Evolutionary conservation across 331 rosid genomes (phyloP).

Genomic region (Pyrus hybrid): DNA sequence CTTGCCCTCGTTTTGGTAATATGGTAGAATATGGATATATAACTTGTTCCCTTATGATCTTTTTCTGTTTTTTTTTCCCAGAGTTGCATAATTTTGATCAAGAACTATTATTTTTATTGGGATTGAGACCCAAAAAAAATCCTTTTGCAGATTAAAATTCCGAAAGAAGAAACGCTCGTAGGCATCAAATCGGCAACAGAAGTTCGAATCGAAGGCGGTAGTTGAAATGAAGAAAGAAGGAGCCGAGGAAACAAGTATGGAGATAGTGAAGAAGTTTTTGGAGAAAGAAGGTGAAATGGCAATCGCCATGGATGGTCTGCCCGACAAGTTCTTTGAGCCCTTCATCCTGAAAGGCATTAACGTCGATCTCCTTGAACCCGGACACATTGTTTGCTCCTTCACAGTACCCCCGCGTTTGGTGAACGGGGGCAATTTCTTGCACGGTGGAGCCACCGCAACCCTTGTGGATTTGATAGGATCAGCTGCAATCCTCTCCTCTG

Average conservation of each 20-base stretch:
- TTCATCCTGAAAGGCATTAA: constrained; percentile 31
- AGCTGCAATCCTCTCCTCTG: constrained; percentile 49
- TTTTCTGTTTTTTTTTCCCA: too few species aligned
- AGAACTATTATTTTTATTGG: too few species aligned
- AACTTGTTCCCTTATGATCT: too few species aligned
- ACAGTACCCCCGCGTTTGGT: constrained; percentile 64
- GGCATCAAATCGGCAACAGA: neutral
- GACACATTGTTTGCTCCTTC: constrained; percentile 63
- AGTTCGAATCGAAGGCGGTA: neutral
- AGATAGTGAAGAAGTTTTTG: constrained; percentile 35
- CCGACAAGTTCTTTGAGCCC: constrained; percentile 48
- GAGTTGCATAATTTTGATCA: too few species aligned
- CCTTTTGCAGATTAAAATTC: neutral
- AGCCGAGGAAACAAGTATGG: constrained; percentile 14
- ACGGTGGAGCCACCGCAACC: constrained; percentile 83
- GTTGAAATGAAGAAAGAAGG: neutral
- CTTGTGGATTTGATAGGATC: constrained; percentile 81
- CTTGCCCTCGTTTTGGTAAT: too few species aligned
- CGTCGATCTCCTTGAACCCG: constrained; percentile 57
- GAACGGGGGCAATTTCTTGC: constrained; percentile 56
- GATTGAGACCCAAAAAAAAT: too few species aligned
- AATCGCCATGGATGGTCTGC: constrained; percentile 34
- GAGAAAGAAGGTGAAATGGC: constrained; percentile 37
- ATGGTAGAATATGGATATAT: too few species aligned
- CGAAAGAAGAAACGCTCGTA: too few species aligned